phyloP scores from a whole-genome alignment of 116 monocot genomes.

The Trichopus zeylanicus region DNA sequence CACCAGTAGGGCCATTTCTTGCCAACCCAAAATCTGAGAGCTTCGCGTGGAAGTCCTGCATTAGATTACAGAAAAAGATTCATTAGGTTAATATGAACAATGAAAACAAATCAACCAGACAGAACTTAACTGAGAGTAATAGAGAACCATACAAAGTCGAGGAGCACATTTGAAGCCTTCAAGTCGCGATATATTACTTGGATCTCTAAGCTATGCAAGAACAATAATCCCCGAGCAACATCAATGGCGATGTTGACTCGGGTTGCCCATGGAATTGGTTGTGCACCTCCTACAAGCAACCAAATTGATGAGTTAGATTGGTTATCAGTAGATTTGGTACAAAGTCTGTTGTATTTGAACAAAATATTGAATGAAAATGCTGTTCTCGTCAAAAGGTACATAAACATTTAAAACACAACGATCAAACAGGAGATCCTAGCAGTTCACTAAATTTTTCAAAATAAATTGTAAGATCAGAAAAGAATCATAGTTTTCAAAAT shows the following conservation, averaged over 20 bases:
- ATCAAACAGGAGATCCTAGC: no score
- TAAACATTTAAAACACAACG: no score
- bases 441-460: no score
- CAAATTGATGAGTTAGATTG: no score
- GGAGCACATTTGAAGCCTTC: background rate
- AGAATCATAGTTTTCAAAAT: no score
- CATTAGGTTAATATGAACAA: background rate
- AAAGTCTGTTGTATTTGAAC: no score
- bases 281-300: background rate
- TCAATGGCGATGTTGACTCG: background rate
- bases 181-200: slow-evolving; percentile 9
- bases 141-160: background rate
- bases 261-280: background rate
- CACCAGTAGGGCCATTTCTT: background rate
- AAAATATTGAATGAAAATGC: no score
- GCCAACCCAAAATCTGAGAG: slow-evolving; percentile 7
- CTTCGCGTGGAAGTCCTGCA: slow-evolving; percentile 4
- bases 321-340: no score
- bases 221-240: background rate
- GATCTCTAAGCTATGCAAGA: background rate
- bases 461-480: no score
- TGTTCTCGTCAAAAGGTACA: no score
- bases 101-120: background rate
- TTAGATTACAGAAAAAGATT: background rate
- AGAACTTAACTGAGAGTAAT: background rate